Evolutionary conservation across 257 asterid species (phyloP).

Genomic region (Solanum corneliomulleri): DNA sequence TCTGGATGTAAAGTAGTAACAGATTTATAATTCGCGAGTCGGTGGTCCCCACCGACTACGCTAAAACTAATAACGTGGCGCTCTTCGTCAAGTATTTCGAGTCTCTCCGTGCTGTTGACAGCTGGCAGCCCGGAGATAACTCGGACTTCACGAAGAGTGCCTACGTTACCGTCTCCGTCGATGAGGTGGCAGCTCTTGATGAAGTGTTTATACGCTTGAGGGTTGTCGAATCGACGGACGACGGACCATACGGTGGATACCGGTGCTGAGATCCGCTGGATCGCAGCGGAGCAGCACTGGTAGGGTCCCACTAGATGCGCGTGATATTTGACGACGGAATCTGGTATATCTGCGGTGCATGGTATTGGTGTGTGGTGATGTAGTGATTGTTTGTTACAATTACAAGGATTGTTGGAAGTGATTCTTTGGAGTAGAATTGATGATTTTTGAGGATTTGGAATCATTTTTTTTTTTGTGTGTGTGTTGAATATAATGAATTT

Average conservation of each 20-base stretch:
- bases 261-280: constrained; percentile 2
- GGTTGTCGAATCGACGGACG: constrained; percentile 7
- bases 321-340: constrained; percentile 1
- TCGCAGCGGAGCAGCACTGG: constrained; percentile 4
- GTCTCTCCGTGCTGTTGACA: constrained; percentile 2
- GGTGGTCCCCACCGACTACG: constrained; percentile 8
- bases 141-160: not conserved
- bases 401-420: not conserved
- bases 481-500: not conserved
- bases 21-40: not conserved
- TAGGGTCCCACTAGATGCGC: not conserved
- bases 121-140: constrained; percentile 8
- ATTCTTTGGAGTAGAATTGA: constrained; percentile 10
- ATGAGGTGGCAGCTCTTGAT: constrained; percentile 3
- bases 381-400: not conserved
- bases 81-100: constrained; percentile 5
- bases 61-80: constrained; percentile 3
- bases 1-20: not conserved
- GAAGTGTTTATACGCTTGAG: constrained; percentile 7
- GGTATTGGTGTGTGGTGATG: not conserved
- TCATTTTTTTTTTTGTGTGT: not conserved
- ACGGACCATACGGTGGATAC: constrained; percentile 5
- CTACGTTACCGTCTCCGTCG: not conserved
- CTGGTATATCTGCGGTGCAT: not conserved
- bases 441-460: not conserved